Evolutionary conservation across 2,329 filamentous ascomycete species (phyloP).

Genomic region (Chaetomiaceae sp.): DNA sequence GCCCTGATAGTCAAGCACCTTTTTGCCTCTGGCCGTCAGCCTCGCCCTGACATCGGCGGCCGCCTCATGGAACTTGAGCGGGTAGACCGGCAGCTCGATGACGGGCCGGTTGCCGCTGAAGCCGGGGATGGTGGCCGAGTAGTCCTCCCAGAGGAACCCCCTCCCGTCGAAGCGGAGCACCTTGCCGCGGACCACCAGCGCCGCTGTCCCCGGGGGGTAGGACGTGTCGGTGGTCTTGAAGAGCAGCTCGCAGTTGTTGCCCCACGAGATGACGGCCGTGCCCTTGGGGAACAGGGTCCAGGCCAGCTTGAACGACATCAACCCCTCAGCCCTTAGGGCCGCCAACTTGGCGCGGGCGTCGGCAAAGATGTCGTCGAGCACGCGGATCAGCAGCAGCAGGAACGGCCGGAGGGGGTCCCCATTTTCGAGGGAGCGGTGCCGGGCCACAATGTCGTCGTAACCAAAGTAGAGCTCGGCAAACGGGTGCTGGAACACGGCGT

Average conservation of each 20-base stretch:
- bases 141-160: slow-evolving; percentile 39
- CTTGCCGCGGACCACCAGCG: slow-evolving; percentile 32
- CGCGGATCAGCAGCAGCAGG: slow-evolving; percentile 37
- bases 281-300: slow-evolving; percentile 44
- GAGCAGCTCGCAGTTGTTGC: slow-evolving; percentile 39
- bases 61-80: slow-evolving; percentile 33
- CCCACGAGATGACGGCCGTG: slow-evolving; percentile 37
- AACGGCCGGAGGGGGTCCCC: slow-evolving; percentile 32
- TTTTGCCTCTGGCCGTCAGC: slow-evolving; percentile 35
- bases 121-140: slow-evolving; percentile 28
- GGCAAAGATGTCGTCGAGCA: slow-evolving; percentile 42
- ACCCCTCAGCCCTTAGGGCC: slow-evolving; percentile 34
- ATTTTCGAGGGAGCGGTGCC: slow-evolving; percentile 28
- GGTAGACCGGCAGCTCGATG: slow-evolving; percentile 37
- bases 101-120: slow-evolving; percentile 41
- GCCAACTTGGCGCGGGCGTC: slow-evolving; percentile 36
- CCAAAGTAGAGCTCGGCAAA: slow-evolving; percentile 43
- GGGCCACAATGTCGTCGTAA: slow-evolving; percentile 38
- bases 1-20: slow-evolving; percentile 40
- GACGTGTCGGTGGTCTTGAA: slow-evolving; percentile 35
- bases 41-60: slow-evolving; percentile 29
- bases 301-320: slow-evolving; percentile 39
- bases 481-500: slow-evolving; percentile 36
- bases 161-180: slow-evolving; percentile 38
- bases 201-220: slow-evolving; percentile 25